Conservation (phyloP, 192 early-diverging fungal genomes). For the Backusella morwellensis region DNA sequence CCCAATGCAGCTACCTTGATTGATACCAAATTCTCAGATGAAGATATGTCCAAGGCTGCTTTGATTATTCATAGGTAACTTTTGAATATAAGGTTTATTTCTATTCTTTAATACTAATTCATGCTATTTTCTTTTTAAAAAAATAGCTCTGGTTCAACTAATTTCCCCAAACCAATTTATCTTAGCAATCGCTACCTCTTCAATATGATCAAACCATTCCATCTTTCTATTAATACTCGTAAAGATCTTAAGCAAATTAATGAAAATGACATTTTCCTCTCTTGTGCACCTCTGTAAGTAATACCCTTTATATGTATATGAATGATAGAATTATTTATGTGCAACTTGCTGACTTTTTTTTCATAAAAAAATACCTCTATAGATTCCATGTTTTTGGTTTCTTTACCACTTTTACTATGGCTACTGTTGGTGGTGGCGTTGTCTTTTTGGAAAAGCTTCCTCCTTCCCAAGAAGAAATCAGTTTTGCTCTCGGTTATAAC, state of each 20-base stretch:
- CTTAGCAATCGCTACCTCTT: neutral
- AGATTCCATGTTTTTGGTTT: conserved; percentile 15
- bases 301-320: neutral
- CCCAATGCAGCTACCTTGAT: neutral
- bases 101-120: neutral
- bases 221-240: neutral
- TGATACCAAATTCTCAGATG: neutral
- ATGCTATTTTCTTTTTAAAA: neutral
- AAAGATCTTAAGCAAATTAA: neutral
- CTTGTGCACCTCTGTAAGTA: conserved; percentile 11
- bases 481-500: neutral
- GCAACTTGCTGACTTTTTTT: neutral
- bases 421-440: neutral
- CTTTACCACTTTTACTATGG: neutral
- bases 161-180: conserved; percentile 8
- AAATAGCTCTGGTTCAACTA: conserved; percentile 6
- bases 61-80: conserved; percentile 6
- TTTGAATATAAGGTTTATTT: neutral
- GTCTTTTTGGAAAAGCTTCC: conserved; percentile 13
- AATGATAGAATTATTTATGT: neutral
- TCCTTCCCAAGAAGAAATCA: conserved; percentile 1
- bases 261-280: neutral
- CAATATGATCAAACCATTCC: neutral
- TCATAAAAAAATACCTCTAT: neutral
- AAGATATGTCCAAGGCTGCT: neutral